A percentile compares a stretch with the other conserved stretches of the same genome.
phyloP scores from a whole-genome alignment of 306 rosid species.

The Erythrophleum fordii region DNA sequence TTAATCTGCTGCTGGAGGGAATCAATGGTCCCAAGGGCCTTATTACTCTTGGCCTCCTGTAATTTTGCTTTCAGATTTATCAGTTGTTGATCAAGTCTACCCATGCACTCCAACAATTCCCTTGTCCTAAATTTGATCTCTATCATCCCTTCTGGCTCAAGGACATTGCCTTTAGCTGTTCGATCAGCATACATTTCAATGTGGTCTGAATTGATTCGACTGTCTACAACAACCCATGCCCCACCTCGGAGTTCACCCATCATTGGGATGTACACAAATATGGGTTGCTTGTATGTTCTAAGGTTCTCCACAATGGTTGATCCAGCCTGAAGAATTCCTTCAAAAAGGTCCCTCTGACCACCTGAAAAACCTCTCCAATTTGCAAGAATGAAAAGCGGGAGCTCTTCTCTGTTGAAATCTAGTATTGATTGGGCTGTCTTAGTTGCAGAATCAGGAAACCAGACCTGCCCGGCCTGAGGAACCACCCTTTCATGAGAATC shows the following conservation, averaged over 20 bases:
- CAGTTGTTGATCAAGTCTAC: constrained; percentile 88
- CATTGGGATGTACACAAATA: constrained; percentile 97
- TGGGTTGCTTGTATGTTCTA: constrained; percentile 93
- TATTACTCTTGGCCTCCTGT: constrained; percentile 76
- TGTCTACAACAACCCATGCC: constrained; percentile 98
- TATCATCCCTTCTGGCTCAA: constrained; percentile 99
- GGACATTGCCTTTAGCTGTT: constrained; percentile 95
- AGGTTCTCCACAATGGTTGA: constrained; percentile 98
- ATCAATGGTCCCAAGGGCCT: constrained; percentile 49
- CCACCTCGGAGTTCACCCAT: constrained; percentile 99
- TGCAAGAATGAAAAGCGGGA: constrained; percentile 97
- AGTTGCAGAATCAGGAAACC: constrained; percentile 98
- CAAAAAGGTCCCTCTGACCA: constrained; percentile 99
- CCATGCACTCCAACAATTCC: constrained; percentile 94
- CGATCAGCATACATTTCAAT: constrained; percentile 95
- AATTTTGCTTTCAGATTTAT: constrained; percentile 71
- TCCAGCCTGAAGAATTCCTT: constrained; percentile 99
- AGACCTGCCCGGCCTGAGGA: constrained; percentile 99
- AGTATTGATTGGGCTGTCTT: constrained; percentile 95
- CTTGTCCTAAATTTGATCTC: constrained; percentile 95
- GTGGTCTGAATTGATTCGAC: constrained; percentile 89
- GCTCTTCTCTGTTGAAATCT: constrained; percentile 96
- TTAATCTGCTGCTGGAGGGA: constrained; percentile 82
- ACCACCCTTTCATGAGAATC: constrained; percentile 98
- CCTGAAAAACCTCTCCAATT: constrained; percentile 99